Evolutionary conservation across 2,329 filamentous ascomycete genomes (phyloP).

Genomic region (Diplodia intermedia): DNA sequence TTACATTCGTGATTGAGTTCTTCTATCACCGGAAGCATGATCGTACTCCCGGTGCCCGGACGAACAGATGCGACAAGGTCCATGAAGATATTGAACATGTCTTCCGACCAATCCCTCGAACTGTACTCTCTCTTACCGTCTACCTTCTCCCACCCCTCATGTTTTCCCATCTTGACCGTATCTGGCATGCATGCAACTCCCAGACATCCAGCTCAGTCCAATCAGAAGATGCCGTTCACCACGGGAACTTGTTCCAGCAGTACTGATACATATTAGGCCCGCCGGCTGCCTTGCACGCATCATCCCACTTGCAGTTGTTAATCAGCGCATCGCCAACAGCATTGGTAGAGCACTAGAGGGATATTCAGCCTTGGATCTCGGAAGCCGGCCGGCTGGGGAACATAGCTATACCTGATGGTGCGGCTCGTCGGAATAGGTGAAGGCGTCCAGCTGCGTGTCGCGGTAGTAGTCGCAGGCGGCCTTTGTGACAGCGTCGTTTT

Average conservation of each 20-base stretch:
- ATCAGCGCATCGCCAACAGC: neutral
- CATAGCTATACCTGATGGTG: conserved; percentile 6
- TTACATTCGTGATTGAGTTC: too few species aligned
- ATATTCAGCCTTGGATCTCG: neutral
- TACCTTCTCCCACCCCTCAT: too few species aligned
- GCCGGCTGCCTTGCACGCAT: conserved; percentile 13
- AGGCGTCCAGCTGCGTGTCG: neutral
- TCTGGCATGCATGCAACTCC: too few species aligned
- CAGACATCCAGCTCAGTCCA: too few species aligned
- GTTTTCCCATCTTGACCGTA: too few species aligned
- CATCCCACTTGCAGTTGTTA: conserved; percentile 23
- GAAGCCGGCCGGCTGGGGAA: too few species aligned
- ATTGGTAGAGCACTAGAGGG: neutral
- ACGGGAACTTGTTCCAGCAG: conserved; percentile 19
- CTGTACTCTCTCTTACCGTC: too few species aligned
- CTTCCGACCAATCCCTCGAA: too few species aligned
- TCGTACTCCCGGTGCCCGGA: too few species aligned
- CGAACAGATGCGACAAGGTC: too few species aligned
- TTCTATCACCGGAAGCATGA: too few species aligned
- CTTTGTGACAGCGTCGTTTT: conserved; percentile 11
- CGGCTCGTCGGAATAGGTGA: neutral
- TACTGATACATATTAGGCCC: conserved; percentile 20
- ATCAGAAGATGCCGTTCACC: neutral
- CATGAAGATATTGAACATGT: too few species aligned
- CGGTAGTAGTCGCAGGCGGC: conserved; percentile 22